Conservation (phyloP, 1,139 yeast genomes). For the Hanseniaspora sp. region DNA sequence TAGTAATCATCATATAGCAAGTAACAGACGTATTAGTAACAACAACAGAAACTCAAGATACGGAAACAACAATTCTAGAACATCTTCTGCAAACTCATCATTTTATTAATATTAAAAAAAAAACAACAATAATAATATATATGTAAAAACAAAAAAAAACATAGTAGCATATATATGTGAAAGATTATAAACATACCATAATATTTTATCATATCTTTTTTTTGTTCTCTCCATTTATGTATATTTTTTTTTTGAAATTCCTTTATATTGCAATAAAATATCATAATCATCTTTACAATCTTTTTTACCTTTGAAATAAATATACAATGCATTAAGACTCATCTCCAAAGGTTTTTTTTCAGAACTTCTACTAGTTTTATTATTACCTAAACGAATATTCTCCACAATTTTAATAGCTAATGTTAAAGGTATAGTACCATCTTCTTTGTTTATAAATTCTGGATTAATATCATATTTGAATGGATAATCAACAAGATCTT, state of each 20-base stretch:
- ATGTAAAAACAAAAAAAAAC: too few relatives aligned
- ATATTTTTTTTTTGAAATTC: neutral
- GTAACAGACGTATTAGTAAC: constrained; percentile 4
- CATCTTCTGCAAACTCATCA: constrained; percentile 6
- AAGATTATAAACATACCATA: too few relatives aligned
- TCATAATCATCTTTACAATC: constrained; percentile 23
- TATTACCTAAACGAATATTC: constrained; percentile 26
- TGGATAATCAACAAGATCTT: constrained; percentile 22
- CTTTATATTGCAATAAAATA: constrained; percentile 17
- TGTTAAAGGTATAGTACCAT: constrained; percentile 18
- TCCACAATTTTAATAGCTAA: constrained; percentile 25
- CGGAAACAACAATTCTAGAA: neutral
- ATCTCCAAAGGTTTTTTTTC: constrained; percentile 18
- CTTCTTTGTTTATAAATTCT: constrained; percentile 4
- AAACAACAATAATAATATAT: neutral
- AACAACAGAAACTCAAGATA: neutral
- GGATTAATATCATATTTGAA: constrained; percentile 20
- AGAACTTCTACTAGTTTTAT: constrained; percentile 20
- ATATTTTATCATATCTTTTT: too few relatives aligned
- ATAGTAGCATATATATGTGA: too few relatives aligned
- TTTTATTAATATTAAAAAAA: neutral
- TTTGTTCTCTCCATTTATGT: neutral
- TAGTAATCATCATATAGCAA: neutral
- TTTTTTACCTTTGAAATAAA: constrained; percentile 23
- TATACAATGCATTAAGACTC: constrained; percentile 24